Evolutionary conservation across 2,329 filamentous ascomycete species (phyloP).

Genomic region (Ceratocystis huliohia): DNA sequence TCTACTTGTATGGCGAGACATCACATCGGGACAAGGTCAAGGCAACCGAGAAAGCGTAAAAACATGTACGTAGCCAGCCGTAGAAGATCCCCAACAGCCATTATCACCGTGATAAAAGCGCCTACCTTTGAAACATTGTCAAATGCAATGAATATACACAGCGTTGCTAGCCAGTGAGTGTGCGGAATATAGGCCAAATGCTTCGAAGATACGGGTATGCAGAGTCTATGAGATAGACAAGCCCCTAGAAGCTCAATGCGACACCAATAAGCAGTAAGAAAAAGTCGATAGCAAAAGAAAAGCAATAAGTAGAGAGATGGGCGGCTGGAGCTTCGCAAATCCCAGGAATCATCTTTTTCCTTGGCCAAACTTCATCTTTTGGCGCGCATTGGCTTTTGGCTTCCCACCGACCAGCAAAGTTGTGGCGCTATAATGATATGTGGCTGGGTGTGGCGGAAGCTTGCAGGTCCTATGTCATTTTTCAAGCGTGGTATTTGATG

Average conservation of each 20-base stretch:
- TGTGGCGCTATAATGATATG: conserved; percentile 6
- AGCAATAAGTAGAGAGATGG: not conserved
- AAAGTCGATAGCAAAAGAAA: too few species aligned
- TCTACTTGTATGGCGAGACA: not conserved
- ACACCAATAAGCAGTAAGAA: not conserved
- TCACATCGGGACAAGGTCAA: not conserved
- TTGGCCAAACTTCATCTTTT: conserved; percentile 9
- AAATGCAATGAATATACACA: not conserved
- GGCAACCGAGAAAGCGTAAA: not conserved
- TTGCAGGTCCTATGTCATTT: conserved; percentile 2
- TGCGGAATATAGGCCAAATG: not conserved
- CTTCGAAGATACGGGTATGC: not conserved
- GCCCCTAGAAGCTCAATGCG: not conserved
- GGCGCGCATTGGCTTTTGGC: conserved; percentile 8
- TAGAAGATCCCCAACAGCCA: not conserved
- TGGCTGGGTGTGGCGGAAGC: conserved; percentile 18
- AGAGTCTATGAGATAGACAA: not conserved
- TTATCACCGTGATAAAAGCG: not conserved
- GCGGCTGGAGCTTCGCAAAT: conserved; percentile 9
- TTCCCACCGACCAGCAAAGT: not conserved
- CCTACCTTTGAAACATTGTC: conserved; percentile 9
- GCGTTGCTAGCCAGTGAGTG: not conserved
- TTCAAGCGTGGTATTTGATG: not conserved
- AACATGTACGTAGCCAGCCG: not conserved
- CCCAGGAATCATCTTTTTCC: conserved; percentile 7